Base-by-base conservation (phyloP, 2,329 filamentous ascomycete genomes). In the Gliomastix tumulicola region DNA sequence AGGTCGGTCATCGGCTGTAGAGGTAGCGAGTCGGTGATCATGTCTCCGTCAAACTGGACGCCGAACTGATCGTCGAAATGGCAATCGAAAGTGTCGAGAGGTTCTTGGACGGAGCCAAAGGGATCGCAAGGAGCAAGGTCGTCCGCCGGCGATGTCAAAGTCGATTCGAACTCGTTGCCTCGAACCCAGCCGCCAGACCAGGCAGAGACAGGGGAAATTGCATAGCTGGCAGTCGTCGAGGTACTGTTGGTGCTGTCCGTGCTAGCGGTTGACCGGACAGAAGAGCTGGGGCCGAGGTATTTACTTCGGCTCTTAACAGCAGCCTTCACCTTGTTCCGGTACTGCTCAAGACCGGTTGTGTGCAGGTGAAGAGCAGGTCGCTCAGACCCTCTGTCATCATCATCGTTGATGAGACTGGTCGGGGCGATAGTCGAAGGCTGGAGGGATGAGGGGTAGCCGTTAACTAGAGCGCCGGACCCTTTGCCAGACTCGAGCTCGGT, bases 151-250 rank as follows among this genome's bases (percentile, higher is more conserved):
- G 69, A 71, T 6, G 66, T 66, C 45, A 70, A 50, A 37, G 53
- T 54, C 2, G 68, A 68, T 36, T 69, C 60, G 22, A 63, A 50
- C 4, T 54, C 61, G 9, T 62, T 59, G 13, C 48, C 53, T 44
- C 59, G 56, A 10, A 63, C 62, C 57, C 68, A 71, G 11, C 42
- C 46, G 25, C 46, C 47, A 25, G 55, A 58, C 49, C 52, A 71
- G 21, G 59, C 59, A 8, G 70, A 73, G 25, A 66, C 51, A 9
- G 71, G 67, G 7, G 71, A 74, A 35, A 74, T 59, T 21, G 62
- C 56, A 42, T 60, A 57, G 55, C 55, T 56, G 41, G 58, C 41
- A 43, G 53, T 58, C 34, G 52, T 61, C 30, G 49, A 51, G 38
- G 63, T 68, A 48, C 61, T 59, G 42, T 54, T 49, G 21, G 57